Base-by-base conservation (phyloP, 1,284 basidiomycete species). In the Ustilago cynodontis region DNA sequence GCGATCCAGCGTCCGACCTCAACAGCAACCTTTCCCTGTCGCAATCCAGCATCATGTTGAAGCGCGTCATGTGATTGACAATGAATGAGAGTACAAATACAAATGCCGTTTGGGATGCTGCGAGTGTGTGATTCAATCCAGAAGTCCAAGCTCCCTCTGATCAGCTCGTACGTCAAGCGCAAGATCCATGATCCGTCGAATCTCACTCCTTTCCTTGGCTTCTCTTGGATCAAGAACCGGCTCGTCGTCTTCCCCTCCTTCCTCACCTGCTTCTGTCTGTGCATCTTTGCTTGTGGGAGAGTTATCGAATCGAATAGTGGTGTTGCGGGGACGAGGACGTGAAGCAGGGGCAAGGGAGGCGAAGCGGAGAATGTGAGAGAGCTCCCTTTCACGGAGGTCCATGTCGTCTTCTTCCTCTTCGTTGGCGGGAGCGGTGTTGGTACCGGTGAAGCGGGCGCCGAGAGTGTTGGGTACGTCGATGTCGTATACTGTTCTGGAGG, bases 401-500 rank as follows among this genome's bases (percentile, higher is more conserved):
- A 60, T 13, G 2, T 64, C 43, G 14, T 51, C 22, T 16, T 71
- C 45, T 24, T 65, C 62, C 5, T 39, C 16, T 4, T 37, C 57
- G 2, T 14, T 1, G 4, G 33, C 9, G 35, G 49, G 11, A 51
- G 53, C 14, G 22, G 24, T 18, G n/a, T 50, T 16, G 14, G 43
- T 6, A 16, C 6, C n/a, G n/a, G 41, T 28, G 60, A 66, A 63
- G 2, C 72, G 56, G 2, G 52, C 4, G 5, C 71, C 67, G 47
- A 75, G 33, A 8, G 28, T 70, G 55, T 71, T 71, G 14, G 68
- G 72, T 3, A 75, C 68, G 26, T 75, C 72, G 22, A 71, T 65
- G 24, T 53, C 50, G 49, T 64, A 71, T 0, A 59, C 20, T 35
- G 57, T 52, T 35, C 52, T 28, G 0, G 65, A 71, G 7, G 59